phyloP scores from a whole-genome alignment of 495 filamentous ascomycete species.

The Jackrogersella multiformis region DNA sequence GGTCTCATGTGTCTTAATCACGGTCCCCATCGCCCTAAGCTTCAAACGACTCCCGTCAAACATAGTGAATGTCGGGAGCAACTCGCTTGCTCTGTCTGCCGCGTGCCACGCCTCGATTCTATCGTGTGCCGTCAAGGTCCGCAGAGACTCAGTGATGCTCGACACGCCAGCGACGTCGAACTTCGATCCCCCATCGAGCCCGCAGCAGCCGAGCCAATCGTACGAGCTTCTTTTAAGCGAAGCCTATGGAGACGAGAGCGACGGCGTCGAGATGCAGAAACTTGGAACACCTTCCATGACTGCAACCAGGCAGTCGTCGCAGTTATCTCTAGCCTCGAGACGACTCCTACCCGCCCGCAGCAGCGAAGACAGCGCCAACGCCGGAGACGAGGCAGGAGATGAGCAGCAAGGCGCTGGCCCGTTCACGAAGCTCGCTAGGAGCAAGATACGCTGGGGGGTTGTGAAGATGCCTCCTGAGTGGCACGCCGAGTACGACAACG shows the following conservation, averaged over 20 bases:
- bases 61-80: conserved; percentile 29
- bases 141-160: background rate
- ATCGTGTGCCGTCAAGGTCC: conserved; percentile 11
- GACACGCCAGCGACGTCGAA: background rate
- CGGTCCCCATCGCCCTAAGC: conserved; percentile 15
- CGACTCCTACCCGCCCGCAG: conserved; percentile 2
- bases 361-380: background rate
- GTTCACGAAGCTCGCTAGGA: conserved; percentile 30
- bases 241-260: background rate
- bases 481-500: conserved; percentile 20
- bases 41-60: conserved; percentile 26
- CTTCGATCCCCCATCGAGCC: background rate
- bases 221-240: background rate
- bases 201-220: conserved; percentile 11
- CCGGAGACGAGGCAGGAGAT: background rate
- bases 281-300: background rate
- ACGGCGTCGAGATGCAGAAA: conserved; percentile 17
- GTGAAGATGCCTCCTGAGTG: conserved; percentile 33
- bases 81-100: conserved; percentile 36
- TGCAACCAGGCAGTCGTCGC: background rate
- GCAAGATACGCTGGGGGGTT: conserved; percentile 37
- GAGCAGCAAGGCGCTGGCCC: background rate
- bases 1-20: conserved; percentile 18
- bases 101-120: conserved; percentile 34
- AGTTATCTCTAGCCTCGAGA: conserved; percentile 8